Percentiles rank a stretch among this genome's conserved stretches.
phyloP scores from a whole-genome alignment of 441 rosid species.

The Omphalea diandra region DNA sequence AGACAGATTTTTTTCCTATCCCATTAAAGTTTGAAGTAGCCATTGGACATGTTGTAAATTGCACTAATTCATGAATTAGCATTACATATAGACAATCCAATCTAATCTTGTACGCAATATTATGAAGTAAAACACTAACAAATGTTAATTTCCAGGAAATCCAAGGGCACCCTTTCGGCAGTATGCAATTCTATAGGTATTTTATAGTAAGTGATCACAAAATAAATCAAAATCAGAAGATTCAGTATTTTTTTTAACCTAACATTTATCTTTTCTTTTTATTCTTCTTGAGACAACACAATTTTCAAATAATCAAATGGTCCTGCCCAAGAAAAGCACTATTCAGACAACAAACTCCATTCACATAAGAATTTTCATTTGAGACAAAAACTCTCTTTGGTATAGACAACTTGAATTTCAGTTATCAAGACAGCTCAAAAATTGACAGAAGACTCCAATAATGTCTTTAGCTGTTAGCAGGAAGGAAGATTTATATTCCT shows the following conservation, averaged over 20 bases:
- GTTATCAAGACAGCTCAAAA: not conserved
- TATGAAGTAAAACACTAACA: not conserved
- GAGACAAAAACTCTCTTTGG: constrained; percentile 19
- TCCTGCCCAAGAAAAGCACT: constrained; percentile 26
- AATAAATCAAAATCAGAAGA: too few relatives aligned
- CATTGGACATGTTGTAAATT: too few relatives aligned
- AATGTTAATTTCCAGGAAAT: not conserved
- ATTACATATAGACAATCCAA: too few relatives aligned
- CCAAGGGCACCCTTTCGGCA: not conserved
- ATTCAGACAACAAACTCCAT: constrained; percentile 21
- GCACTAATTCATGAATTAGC: too few relatives aligned
- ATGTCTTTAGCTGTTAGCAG: constrained; percentile 28
- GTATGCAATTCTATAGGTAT: not conserved
- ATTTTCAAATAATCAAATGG: not conserved
- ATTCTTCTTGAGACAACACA: not conserved
- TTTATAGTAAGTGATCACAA: too few relatives aligned
- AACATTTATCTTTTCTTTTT: not conserved
- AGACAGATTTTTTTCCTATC: too few relatives aligned
- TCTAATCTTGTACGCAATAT: not conserved
- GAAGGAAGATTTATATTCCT: constrained; percentile 16
- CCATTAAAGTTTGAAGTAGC: too few relatives aligned
- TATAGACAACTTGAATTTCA: constrained; percentile 15
- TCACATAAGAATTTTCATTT: not conserved
- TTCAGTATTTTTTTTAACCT: too few relatives aligned
- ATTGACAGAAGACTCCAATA: constrained; percentile 8